Base-by-base conservation (phyloP, 176 grass and related monocot species). In the Panicum miliaceum region DNA sequence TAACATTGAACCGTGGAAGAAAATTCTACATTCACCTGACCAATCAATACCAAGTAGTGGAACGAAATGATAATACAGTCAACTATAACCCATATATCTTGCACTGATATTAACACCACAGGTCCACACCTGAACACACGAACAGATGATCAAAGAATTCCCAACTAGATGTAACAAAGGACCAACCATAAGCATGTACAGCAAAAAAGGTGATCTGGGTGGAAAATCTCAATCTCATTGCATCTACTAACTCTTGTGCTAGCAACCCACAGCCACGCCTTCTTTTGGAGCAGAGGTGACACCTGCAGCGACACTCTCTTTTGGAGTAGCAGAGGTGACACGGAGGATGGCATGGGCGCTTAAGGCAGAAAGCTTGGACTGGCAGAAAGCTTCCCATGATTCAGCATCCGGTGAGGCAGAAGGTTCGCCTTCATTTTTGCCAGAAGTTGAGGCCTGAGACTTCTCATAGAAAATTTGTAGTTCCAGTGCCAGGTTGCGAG, bases 321-420 rank as follows among this genome's bases (percentile, higher is more conserved):
- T 89, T 43, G 87, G 57, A 43, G 87, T 69, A 48, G 84, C 73
- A 42, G 84, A 78, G 5, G 94, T 96, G 42, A 87, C 93, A 79
- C 91, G 96, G 83, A 99, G 87, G 70, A 99, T 92, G 82, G 96
- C 89, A 47, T 94, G 91, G 58, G 93, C 91, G 11, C 85, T 94
- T n/a, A 99, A 86, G 0, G 43, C 77, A 4, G 93, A 87, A 66
- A 99, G 93, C 69, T 94, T 93, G 60, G 91, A 87, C 64, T 89
- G 89, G 78, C 96, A 99, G 85, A 96, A 92, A 12, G 88, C 82
- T 34, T 94, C 96, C 96, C 96, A 99, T 60, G 96, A 87, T 88
- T 89, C 81, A 81, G 69, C 37, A 64, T 95, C 77, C 12, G 63
- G 79, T 51, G 81, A 34, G 29, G 52, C 37, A 69, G 57, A 75